Evolutionary conservation across 768 basidiomycete genomes (phyloP), one percentile per base, ranked within the genome.

Genomic region (Kwoniella dejecticola): DNA sequence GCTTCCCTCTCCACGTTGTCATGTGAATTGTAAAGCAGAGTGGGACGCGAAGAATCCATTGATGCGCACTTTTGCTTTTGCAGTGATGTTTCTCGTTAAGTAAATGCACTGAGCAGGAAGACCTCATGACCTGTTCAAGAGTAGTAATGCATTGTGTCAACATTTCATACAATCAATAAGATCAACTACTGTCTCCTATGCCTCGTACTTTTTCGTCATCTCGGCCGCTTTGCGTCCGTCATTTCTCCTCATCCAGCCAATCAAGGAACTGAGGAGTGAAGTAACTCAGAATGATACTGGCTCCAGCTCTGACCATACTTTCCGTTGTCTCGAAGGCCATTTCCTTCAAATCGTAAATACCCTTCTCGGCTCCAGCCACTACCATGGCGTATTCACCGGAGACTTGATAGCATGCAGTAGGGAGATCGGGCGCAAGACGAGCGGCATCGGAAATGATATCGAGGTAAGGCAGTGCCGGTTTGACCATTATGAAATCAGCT

Each of bases 401-500:
- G 50, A 99, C 96, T 69, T 81, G 81, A 79, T 98, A 99, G 72
- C 90, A 91, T 0, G 96, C 96, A n/a, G 96, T 83, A 1, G 95
- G 95, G 71, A 90, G 88, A 74, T 95, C 87, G 0, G 86, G 85
- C 4, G 90, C 87, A 42, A 96, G 83, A 67, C 86, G 80, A 3
- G 87, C 85, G 15, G 91, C 91, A 72, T 96, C 91, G 30, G 89
- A 84, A 68, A 99, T 89, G 80, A 98, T 88, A 80, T 99, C 96
- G 52, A 98, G 89, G 81, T 98, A 98, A 0, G 96, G 94, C 62
- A 98, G 80, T 0, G 92, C 85, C 19, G 96, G 96, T 77, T 99
- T 99, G 76, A 99, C 92, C 94, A 99, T 98, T 77, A 99, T 87
- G 72, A 99, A 90, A 76, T 99, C 96, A 17, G 96, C 96, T 19